Evolutionary conservation across 2,329 filamentous ascomycete genomes (phyloP).

Genomic region (Sarocladiaceae sp.): DNA sequence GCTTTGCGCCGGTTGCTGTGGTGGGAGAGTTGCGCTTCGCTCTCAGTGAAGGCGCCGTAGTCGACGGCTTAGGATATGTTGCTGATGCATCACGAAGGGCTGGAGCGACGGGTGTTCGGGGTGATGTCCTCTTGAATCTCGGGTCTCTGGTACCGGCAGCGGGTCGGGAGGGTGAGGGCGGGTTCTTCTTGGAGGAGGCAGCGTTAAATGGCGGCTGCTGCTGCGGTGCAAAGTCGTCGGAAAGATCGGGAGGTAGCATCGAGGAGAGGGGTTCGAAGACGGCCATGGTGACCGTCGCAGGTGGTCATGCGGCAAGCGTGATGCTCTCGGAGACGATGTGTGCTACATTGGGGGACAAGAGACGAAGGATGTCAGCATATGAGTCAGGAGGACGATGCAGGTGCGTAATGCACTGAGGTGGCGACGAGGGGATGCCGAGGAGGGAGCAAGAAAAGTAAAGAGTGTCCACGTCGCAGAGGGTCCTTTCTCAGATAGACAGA

Average conservation of each 20-base stretch:
- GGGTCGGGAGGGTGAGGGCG: constrained; percentile 10
- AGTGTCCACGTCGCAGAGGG: neutral
- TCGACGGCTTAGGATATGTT: neutral
- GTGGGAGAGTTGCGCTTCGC: neutral
- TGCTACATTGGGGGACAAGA: constrained; percentile 2
- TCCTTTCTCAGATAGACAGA: neutral
- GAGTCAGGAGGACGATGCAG: neutral
- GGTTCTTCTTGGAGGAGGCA: constrained; percentile 12
- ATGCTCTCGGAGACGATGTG: neutral
- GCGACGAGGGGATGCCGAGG: neutral
- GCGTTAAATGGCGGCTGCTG: neutral
- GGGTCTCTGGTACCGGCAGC: neutral
- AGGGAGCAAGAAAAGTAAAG: neutral
- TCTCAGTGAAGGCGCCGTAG: neutral
- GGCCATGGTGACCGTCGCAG: constrained; percentile 15
- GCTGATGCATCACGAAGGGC: neutral
- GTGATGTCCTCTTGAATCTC: constrained; percentile 10
- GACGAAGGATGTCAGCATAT: constrained; percentile 1
- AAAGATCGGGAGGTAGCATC: constrained; percentile 14
- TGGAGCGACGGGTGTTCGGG: constrained; percentile 2
- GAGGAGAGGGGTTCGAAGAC: constrained; percentile 15
- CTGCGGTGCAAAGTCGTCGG: constrained; percentile 6
- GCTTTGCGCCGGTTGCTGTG: constrained; percentile 10
- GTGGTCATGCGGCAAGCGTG: constrained; percentile 8
- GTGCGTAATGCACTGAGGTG: neutral